phyloP scores from a whole-genome alignment of 108 stramenopile genomes.

The Schizochytrium sp. region DNA sequence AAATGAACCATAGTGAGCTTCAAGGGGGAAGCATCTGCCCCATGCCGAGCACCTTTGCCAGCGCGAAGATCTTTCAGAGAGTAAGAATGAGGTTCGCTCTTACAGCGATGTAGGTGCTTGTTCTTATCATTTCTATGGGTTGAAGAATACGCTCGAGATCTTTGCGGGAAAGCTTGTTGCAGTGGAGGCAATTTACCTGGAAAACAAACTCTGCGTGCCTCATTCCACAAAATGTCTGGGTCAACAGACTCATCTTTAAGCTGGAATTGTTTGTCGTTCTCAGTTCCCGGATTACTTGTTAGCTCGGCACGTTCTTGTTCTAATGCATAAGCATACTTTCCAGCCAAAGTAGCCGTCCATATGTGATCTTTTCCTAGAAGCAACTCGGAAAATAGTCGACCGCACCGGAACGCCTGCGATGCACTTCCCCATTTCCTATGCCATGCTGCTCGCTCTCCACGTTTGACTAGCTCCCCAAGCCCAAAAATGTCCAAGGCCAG shows the following conservation, averaged over 20 bases:
- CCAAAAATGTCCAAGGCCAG: background rate
- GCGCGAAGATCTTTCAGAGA: background rate
- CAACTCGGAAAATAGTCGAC: background rate
- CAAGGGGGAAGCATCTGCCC: background rate
- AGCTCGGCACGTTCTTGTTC: background rate
- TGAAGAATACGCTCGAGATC: background rate
- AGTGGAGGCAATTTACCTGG: background rate
- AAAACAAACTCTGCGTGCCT: background rate
- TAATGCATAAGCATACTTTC: background rate
- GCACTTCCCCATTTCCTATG: background rate
- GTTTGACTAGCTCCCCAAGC: conserved; percentile 31
- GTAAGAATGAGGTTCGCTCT: background rate
- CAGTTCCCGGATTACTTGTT: background rate
- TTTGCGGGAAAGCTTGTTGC: too few relatives aligned
- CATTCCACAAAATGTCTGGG: background rate
- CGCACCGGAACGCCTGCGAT: background rate
- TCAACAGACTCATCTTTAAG: background rate
- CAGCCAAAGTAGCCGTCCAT: conserved; percentile 13
- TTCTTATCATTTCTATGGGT: background rate
- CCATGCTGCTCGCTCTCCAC: background rate
- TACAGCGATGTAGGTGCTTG: background rate
- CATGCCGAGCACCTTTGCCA: background rate
- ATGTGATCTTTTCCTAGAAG: background rate
- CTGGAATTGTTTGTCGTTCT: background rate
- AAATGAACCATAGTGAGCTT: background rate